Conservation (phyloP, 1,284 basidiomycete genomes). For the Boletus sp. region DNA sequence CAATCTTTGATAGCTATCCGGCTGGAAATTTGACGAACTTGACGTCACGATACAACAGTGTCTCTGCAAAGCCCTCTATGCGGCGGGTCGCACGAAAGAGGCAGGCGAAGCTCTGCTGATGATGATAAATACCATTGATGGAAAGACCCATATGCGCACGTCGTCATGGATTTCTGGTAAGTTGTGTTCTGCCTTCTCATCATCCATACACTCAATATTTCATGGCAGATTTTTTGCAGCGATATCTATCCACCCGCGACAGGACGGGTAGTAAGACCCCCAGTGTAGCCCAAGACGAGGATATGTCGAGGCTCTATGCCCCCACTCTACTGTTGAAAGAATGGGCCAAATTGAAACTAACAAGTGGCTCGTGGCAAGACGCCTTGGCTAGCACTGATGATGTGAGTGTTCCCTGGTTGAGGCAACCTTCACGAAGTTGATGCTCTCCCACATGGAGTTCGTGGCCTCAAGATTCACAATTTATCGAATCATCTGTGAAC, state of each 20-base stretch:
- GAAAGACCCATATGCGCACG: neutral
- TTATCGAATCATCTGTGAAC: slow-evolving; percentile 5
- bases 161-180: neutral
- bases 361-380: neutral
- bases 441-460: slow-evolving; percentile 1
- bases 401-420: neutral
- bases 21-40: slow-evolving; percentile 16
- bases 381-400: neutral
- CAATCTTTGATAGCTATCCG: slow-evolving; percentile 3
- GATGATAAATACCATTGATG: neutral
- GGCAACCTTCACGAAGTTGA: neutral
- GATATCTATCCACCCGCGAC: neutral
- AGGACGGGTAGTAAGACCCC: rapidly evolving
- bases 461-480: neutral
- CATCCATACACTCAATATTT: neutral
- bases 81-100: slow-evolving; percentile 1
- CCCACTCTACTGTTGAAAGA: neutral
- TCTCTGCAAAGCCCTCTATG: slow-evolving; percentile 7
- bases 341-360: slow-evolving; percentile 8
- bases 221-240: slow-evolving; percentile 1
- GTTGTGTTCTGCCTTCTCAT: neutral
- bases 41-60: neutral
- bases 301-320: neutral
- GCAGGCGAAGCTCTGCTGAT: neutral
- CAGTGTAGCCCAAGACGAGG: neutral